Percentiles rank a stretch among this genome's conserved stretches.
Evolutionary conservation across 1,139 yeast species (phyloP).

Genomic region (Scheffersomyces illinoinensis): DNA sequence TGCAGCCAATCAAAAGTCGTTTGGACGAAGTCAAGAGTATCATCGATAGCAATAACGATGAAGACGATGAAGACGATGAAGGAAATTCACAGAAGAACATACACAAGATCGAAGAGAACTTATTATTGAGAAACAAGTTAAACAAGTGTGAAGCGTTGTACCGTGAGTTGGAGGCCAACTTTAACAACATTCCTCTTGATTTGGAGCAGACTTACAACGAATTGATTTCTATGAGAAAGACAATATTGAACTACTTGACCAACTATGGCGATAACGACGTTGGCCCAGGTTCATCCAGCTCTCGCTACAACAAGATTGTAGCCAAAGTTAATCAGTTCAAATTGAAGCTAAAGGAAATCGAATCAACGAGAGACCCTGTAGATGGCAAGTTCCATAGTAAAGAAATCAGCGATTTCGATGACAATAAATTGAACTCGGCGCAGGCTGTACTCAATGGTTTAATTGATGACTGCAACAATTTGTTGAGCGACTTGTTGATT

Average conservation of each 20-base stretch:
- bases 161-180: conserved; percentile 49
- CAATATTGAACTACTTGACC: conserved; percentile 36
- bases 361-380: conserved; percentile 29
- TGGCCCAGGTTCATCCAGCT: background rate
- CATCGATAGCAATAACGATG: conserved; percentile 39
- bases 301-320: background rate
- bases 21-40: conserved; percentile 67
- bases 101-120: conserved; percentile 55
- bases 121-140: conserved; percentile 58
- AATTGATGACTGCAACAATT: conserved; percentile 78
- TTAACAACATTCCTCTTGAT: conserved; percentile 57
- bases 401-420: conserved; percentile 17
- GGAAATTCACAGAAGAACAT: conserved; percentile 9
- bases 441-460: conserved; percentile 71
- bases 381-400: conserved; percentile 34
- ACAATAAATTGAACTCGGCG: conserved; percentile 21
- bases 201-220: conserved; percentile 52
- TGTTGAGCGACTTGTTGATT: conserved; percentile 68
- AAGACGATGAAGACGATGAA: conserved; percentile 29
- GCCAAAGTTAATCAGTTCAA: conserved; percentile 18
- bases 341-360: conserved; percentile 31
- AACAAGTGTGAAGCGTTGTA: conserved; percentile 58
- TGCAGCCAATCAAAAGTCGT: conserved; percentile 71
- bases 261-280: conserved; percentile 7
- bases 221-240: conserved; percentile 38